Evolutionary conservation across 371 early-diverging fungal species (phyloP), one percentile per base, ranked within the genome.

Genomic region (Dinochytrium kinnereticum): DNA sequence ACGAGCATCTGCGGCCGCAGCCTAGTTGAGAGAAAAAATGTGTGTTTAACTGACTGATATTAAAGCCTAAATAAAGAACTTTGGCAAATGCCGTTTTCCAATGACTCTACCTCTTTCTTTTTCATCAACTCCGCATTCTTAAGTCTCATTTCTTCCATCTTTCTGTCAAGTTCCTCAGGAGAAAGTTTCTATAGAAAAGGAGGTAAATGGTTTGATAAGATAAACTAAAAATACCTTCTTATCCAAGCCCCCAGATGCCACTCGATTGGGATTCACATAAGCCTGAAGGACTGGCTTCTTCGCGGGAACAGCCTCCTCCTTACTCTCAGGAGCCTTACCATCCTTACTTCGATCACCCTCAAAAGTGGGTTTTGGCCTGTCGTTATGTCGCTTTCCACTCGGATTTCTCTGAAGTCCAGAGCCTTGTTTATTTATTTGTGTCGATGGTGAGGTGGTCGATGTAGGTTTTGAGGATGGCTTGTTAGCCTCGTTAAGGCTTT

Each of bases 121-220:
- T 30, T 21, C 31, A 68, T 33, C 33, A 78, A 21, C 44, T 68
- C 74, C 7, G 69, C 74, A 30, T 78, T 78, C 38, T 65, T 59
- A 7, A 7, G 19, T 26, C 67, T 59, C 51, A 78, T 78, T n/a
- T 66, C 78, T 26, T 33, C 69, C 74, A 78, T 78, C 65, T 74
- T 78, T 31, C 67, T 51, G 17, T 74, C 78, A 0, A 78, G 75
- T 36, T 78, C 78, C 68, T 74, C 78, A 2, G 21, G 30, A 3
- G 74, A 71, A 44, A 78, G 40, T 2, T 72, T 74, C 74, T 61
- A 19, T 19, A 44, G 7, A 13, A 44, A 44, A 19, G 67, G 59
- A 13, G 13, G 24, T 37, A 30, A 33, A 51, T 19, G 5, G 37
- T 53, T n/a, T 51, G 39, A 13, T 33, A 55, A 67, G 33, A 21